Percentiles rank a stretch among this genome's conserved stretches.
Conservation (phyloP, 345 rosid species). For the Erodium maritimum region DNA sequence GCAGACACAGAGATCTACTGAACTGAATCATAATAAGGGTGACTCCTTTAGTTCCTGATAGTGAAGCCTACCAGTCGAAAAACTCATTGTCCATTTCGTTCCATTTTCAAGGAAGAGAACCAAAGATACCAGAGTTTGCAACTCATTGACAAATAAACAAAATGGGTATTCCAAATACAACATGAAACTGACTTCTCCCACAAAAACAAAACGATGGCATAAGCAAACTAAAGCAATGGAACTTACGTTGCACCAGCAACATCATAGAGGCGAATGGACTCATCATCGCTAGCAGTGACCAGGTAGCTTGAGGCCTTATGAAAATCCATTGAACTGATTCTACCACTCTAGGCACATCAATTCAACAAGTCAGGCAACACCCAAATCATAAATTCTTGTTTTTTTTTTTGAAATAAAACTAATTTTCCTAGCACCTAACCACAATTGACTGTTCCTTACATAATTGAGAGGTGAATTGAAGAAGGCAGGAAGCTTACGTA, state of each 20-base stretch:
- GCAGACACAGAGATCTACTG: not conserved
- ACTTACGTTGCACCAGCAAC: slow-evolving; percentile 54
- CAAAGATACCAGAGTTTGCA: too few relatives aligned
- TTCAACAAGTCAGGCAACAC: not conserved
- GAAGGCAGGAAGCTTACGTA: slow-evolving; percentile 49
- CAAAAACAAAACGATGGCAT: not conserved
- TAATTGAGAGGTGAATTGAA: not conserved
- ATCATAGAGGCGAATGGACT: slow-evolving; percentile 84
- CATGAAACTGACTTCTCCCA: not conserved
- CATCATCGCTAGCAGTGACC: slow-evolving; percentile 98
- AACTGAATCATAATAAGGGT: not conserved
- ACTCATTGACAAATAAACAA: too few relatives aligned
- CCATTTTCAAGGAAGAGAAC: too few relatives aligned
- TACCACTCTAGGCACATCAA: slow-evolving; percentile 39
- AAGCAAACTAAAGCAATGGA: not conserved
- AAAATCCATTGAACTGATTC: slow-evolving; percentile 89
- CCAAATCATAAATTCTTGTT: too few relatives aligned
- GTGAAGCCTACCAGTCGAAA: not conserved
- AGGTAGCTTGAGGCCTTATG: slow-evolving; percentile 69
- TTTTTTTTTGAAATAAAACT: too few relatives aligned
- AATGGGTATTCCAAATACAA: too few relatives aligned
- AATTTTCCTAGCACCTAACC: too few relatives aligned
- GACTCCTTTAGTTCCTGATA: not conserved
- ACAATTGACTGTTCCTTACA: too few relatives aligned
- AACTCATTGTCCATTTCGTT: too few relatives aligned